These are phyloP conservation scores for Russula olivacea DNA, from an alignment of 768 basidiomycete genomes.

Conservation along the genomic window DNA sequence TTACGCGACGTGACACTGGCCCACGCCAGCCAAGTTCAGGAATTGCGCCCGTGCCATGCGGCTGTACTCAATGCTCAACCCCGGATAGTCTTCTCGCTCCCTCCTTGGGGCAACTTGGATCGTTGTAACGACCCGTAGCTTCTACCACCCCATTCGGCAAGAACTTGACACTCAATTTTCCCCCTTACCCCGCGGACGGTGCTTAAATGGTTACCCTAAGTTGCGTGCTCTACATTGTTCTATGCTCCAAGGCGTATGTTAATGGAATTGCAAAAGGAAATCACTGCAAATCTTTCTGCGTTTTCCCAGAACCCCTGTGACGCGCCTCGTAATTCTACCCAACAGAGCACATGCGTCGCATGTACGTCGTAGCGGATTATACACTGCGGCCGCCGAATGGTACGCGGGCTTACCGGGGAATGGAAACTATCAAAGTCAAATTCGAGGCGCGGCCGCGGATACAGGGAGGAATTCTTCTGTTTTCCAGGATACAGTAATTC, in stretches of 20 bases:
- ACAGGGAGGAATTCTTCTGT: background rate
- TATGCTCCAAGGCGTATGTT: background rate
- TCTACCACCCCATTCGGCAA: background rate
- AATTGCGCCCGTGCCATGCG: background rate
- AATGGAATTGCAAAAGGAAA: background rate
- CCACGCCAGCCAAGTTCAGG: background rate
- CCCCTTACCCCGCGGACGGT: background rate
- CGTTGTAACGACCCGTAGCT: background rate
- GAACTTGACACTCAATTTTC: background rate
- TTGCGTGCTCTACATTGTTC: background rate
- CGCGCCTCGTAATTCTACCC: background rate
- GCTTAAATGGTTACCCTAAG: slow-evolving; percentile 1
- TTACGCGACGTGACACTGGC: background rate
- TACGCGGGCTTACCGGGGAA: slow-evolving; percentile 1
- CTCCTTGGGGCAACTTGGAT: background rate
- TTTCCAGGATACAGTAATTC: background rate
- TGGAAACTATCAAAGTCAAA: slow-evolving; percentile 4
- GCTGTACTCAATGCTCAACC: background rate
- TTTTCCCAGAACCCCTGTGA: background rate
- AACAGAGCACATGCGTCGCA: background rate
- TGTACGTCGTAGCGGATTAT: background rate
- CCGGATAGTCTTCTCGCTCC: background rate
- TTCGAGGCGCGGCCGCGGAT: slow-evolving; percentile 2
- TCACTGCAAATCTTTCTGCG: background rate
- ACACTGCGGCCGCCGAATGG: background rate